phyloP scores from a whole-genome alignment of 2,329 filamentous ascomycete species.

The Alternaria sp. region DNA sequence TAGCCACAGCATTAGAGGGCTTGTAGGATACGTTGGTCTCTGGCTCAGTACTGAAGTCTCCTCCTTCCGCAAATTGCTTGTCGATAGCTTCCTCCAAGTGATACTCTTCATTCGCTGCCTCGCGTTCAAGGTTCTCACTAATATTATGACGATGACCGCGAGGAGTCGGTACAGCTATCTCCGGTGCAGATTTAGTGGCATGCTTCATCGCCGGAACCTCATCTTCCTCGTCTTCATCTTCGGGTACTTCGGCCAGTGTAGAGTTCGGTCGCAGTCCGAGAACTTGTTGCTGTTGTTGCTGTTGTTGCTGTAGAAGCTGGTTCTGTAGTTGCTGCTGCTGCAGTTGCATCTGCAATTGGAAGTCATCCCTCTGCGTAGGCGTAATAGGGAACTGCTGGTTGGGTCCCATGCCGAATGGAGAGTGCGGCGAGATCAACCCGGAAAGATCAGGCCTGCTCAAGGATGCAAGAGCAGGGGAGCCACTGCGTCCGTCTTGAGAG shows the following conservation, averaged over 20 bases:
- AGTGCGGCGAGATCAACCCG: conserved; percentile 58
- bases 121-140: conserved; percentile 79
- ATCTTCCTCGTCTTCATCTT: conserved; percentile 72
- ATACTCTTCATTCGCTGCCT: conserved; percentile 86
- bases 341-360: conserved; percentile 57
- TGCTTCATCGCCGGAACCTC: conserved; percentile 51
- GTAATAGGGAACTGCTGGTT: conserved; percentile 54
- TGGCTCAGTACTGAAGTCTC: conserved; percentile 68
- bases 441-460: conserved; percentile 50
- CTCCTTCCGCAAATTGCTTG: conserved; percentile 79
- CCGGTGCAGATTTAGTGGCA: conserved; percentile 52
- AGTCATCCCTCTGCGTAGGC: conserved; percentile 49
- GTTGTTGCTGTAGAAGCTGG: conserved; percentile 59
- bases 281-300: conserved; percentile 56
- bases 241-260: conserved; percentile 73
- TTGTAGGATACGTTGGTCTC: conserved; percentile 40
- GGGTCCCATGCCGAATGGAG: conserved; percentile 65
- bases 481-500: conserved; percentile 51
- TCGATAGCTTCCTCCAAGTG: conserved; percentile 82
- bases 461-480: conserved; percentile 53
- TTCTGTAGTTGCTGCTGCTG: conserved; percentile 62
- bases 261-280: conserved; percentile 57
- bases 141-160: conserved; percentile 73
- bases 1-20: conserved; percentile 35
- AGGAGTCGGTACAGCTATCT: conserved; percentile 68